Percentiles rank a stretch among this genome's conserved stretches.
Conservation (phyloP, 257 asterid genomes). For the Solanum gracilifrons region DNA sequence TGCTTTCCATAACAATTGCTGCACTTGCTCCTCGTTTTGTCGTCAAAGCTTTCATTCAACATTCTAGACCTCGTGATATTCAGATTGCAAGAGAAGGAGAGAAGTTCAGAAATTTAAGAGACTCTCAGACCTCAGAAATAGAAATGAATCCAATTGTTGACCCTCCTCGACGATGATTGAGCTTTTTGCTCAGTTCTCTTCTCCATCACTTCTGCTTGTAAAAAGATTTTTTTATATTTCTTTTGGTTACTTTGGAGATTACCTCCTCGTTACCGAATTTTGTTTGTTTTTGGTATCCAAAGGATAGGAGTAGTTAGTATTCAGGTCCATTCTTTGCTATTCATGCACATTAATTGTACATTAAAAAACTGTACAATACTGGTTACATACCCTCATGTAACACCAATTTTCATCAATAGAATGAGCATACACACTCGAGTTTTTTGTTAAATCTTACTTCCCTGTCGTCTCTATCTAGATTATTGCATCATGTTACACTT, state of each 20-base stretch:
- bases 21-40: constrained; percentile 74
- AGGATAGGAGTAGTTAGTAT: constrained; percentile 21
- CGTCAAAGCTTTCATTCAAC: constrained; percentile 38
- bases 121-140: constrained; percentile 23
- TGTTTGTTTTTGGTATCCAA: constrained; percentile 14
- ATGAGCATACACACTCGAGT: background rate
- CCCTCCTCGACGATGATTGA: constrained; percentile 25
- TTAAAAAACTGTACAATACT: constrained; percentile 6
- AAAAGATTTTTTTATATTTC: constrained; percentile 6
- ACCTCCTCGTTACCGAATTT: background rate
- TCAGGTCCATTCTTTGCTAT: constrained; percentile 21
- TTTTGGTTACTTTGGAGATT: constrained; percentile 12
- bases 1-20: constrained; percentile 50
- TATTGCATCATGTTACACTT: background rate
- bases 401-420: background rate
- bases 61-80: constrained; percentile 43
- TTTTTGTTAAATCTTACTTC: background rate
- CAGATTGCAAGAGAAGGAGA: constrained; percentile 81
- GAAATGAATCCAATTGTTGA: constrained; percentile 57
- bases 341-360: constrained; percentile 32
- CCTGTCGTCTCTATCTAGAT: background rate
- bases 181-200: background rate
- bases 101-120: constrained; percentile 32
- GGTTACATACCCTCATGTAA: background rate
- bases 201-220: constrained; percentile 1